These are phyloP conservation scores for Oryza glaberrima DNA, from an alignment of 176 grass and related monocot genomes.

Conservation along the genomic window DNA sequence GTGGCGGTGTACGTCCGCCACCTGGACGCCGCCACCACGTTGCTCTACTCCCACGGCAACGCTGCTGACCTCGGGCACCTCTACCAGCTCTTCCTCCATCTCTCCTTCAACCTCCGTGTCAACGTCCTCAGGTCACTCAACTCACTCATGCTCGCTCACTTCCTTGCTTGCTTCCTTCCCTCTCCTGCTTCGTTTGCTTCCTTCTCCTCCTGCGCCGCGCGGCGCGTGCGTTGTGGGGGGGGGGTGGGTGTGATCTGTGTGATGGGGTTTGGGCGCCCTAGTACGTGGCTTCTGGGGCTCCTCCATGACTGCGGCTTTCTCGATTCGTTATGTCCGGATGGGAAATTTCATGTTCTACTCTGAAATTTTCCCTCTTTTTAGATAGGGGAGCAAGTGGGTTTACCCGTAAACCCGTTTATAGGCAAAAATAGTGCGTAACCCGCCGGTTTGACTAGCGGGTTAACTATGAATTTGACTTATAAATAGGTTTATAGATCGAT, in stretches of 20 bases:
- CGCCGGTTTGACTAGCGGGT: too few species aligned
- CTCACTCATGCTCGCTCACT: background rate
- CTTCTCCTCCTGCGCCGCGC: background rate
- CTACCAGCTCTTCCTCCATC: conserved; percentile 89
- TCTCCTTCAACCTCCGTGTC: conserved; percentile 84
- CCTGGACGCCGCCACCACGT: conserved; percentile 65
- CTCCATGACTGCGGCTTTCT: background rate
- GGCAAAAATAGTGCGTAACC: too few species aligned
- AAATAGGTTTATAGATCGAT: too few species aligned
- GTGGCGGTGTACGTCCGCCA: conserved; percentile 79
- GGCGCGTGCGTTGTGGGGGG: too few species aligned
- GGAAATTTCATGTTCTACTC: conserved; percentile 16
- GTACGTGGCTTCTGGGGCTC: background rate
- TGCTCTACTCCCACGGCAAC: conserved; percentile 93
- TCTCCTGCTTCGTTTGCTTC: background rate
- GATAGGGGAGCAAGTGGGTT: too few species aligned
- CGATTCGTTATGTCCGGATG: conserved; percentile 9
- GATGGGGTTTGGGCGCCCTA: background rate
- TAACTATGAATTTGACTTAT: too few species aligned
- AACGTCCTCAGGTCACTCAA: conserved; percentile 72
- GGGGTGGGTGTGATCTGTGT: background rate
- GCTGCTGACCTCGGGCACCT: conserved; percentile 90
- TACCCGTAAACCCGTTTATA: too few species aligned
- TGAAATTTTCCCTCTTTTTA: conserved; percentile 10
- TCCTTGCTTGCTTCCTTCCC: too few species aligned